A percentile compares a stretch with the other conserved stretches of the same genome.
Evolutionary conservation across 768 basidiomycete species (phyloP).

Genomic region (Trametes cingulata): DNA sequence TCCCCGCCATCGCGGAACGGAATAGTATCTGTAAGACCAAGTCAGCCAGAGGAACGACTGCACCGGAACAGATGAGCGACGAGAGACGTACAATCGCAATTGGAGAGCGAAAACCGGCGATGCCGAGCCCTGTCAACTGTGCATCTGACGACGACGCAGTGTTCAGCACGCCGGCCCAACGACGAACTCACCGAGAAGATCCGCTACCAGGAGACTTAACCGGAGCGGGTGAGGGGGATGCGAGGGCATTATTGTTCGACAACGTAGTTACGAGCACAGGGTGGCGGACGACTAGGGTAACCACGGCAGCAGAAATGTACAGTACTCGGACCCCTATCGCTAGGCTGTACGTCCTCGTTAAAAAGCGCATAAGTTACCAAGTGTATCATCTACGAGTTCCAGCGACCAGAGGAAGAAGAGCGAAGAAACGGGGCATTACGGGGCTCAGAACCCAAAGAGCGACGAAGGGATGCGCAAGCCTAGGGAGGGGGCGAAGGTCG

Average conservation of each 20-base stretch:
- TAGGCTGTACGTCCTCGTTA: background rate
- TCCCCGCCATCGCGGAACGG: no score
- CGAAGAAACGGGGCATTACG: background rate
- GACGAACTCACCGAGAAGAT: no score
- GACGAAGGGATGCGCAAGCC: background rate
- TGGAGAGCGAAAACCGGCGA: no score
- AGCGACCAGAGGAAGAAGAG: background rate
- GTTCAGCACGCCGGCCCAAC: no score
- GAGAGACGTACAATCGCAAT: no score
- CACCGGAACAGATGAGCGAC: no score
- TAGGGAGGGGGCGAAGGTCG: background rate
- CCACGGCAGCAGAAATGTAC: background rate
- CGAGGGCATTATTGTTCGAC: constrained; percentile 6
- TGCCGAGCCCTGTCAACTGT: no score
- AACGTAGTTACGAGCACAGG: constrained; percentile 1
- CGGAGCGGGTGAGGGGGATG: background rate
- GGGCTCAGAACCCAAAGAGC: background rate
- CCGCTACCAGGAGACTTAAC: background rate
- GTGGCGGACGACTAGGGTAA: background rate
- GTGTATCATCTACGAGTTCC: background rate
- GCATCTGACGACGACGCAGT: no score
- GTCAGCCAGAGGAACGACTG: no score
- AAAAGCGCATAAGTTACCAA: constrained; percentile 17
- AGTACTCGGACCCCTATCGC: background rate
- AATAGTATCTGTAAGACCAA: no score